These are phyloP conservation scores for Halocafeteria seosinensis DNA, from an alignment of 108 stramenopile species.

Conservation along the genomic window DNA sequence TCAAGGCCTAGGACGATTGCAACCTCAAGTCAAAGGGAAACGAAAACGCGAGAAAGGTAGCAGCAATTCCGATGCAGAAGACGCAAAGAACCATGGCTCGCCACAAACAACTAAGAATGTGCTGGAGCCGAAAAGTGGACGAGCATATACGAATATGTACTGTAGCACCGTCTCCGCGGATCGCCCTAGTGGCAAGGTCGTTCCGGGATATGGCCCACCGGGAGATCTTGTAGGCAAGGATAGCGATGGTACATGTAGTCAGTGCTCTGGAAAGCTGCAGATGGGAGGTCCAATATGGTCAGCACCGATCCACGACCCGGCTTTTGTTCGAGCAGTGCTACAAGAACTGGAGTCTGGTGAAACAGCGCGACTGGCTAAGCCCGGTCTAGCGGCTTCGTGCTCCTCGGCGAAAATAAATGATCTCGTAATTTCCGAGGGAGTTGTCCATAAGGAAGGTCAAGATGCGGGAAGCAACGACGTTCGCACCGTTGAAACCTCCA, in stretches of 20 bases:
- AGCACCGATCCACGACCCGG: background rate
- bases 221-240: background rate
- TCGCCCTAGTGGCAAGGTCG: background rate
- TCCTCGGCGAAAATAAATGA: no score
- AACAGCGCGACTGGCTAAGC: background rate
- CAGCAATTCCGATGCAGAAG: background rate
- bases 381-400: background rate
- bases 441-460: background rate
- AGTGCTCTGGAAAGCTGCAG: background rate
- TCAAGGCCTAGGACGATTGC: conserved; percentile 33
- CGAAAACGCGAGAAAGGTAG: background rate
- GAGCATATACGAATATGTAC: background rate
- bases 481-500: background rate
- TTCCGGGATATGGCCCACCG: background rate
- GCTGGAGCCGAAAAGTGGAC: background rate
- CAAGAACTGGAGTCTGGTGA: background rate
- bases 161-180: background rate
- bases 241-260: background rate
- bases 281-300: background rate
- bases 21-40: conserved; percentile 11
- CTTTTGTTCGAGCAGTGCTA: background rate
- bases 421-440: background rate
- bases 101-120: background rate
- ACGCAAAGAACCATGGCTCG: background rate
- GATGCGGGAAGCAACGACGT: background rate